Percentiles rank a stretch among this genome's conserved stretches.
phyloP scores from a whole-genome alignment of 805 yeast genomes.

The Ogataea ganodermae region DNA sequence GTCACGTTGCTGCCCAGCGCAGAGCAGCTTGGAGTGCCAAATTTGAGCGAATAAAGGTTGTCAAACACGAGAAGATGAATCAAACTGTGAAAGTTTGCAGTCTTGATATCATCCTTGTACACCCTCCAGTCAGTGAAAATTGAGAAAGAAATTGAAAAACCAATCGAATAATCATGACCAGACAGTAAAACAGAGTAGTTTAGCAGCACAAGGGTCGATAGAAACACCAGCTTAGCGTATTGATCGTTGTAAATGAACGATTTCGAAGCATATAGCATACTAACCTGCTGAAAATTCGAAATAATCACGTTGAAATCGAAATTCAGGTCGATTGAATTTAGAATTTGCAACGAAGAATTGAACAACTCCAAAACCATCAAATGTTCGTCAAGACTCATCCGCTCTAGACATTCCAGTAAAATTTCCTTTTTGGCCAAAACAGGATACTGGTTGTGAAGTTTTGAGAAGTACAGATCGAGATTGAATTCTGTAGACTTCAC shows the following conservation, averaged over 20 bases:
- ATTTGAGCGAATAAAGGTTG: conserved; percentile 51
- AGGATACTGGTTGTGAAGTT: conserved; percentile 48
- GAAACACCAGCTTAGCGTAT: conserved; percentile 35
- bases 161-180: conserved; percentile 61
- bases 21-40: conserved; percentile 42
- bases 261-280: conserved; percentile 40
- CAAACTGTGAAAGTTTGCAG: conserved; percentile 38
- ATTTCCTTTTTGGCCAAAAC: conserved; percentile 41
- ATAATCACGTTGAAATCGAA: conserved; percentile 38
- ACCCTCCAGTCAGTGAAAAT: conserved; percentile 61
- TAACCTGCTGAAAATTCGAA: conserved; percentile 37
- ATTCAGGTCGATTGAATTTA: conserved; percentile 33
- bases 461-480: conserved; percentile 43
- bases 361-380: conserved; percentile 42
- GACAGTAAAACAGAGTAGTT: conserved; percentile 60
- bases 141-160: conserved; percentile 53
- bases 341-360: conserved; percentile 40
- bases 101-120: conserved; percentile 34
- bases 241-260: conserved; percentile 32
- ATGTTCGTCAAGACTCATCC: conserved; percentile 34
- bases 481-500: conserved; percentile 35
- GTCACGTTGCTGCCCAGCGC: conserved; percentile 25
- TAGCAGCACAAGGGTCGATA: conserved; percentile 43
- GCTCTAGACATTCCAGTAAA: conserved; percentile 29
- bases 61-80: conserved; percentile 51